A percentile compares a stretch with the other conserved stretches of the same genome.
Conservation (phyloP, 257 asterid genomes). For the Fraxinus americana region DNA sequence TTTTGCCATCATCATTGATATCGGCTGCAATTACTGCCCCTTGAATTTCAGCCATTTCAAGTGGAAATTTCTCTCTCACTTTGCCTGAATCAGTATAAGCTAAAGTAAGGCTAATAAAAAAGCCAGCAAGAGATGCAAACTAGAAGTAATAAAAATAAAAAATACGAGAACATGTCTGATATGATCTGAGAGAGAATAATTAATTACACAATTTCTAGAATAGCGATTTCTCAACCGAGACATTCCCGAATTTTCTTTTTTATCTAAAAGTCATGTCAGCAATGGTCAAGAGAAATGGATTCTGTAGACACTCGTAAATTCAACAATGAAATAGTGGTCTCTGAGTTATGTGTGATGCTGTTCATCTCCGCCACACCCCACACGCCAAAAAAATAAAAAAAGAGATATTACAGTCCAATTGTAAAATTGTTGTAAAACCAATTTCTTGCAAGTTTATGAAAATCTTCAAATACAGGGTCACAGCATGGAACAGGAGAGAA, state of each 20-base stretch:
- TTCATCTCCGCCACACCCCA: background rate
- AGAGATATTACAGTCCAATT: background rate
- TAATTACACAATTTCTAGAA: background rate
- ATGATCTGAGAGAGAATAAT: background rate
- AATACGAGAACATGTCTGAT: background rate
- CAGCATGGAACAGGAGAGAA: conserved; percentile 16
- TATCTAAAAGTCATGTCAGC: background rate
- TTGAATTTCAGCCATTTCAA: conserved; percentile 99
- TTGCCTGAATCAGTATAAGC: conserved; percentile 60
- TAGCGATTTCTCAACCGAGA: background rate
- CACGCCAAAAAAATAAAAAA: background rate
- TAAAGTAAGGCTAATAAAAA: conserved; percentile 13
- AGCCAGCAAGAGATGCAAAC: conserved; percentile 10
- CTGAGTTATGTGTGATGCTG: background rate
- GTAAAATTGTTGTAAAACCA: background rate
- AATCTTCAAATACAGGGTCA: background rate
- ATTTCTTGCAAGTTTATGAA: conserved; percentile 9
- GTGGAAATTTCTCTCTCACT: conserved; percentile 88
- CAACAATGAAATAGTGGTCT: background rate
- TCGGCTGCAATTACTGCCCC: conserved; percentile 97
- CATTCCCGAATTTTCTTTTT: background rate
- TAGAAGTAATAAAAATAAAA: background rate
- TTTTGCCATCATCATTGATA: conserved; percentile 96
- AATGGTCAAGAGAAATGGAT: background rate
- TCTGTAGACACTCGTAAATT: background rate